phyloP scores from a whole-genome alignment of 805 yeast genomes.

The Diddensiella transvaalensis region DNA sequence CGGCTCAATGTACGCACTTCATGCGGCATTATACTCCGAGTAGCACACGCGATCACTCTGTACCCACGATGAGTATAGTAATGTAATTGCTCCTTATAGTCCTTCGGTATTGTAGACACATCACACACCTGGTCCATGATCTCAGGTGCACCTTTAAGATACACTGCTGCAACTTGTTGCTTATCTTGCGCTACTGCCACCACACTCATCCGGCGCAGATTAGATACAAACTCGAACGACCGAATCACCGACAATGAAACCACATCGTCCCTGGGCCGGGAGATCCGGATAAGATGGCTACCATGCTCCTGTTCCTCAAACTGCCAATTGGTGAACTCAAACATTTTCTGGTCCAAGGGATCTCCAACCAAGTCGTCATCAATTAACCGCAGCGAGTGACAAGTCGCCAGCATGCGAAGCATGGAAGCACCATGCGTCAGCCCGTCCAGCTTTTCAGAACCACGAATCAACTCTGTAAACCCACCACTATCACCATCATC shows the following conservation, averaged over 20 bases:
- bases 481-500: constrained; percentile 8
- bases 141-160: constrained; percentile 97
- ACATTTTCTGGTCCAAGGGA: constrained; percentile 91
- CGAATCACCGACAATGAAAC: constrained; percentile 43
- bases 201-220: constrained; percentile 87
- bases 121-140: constrained; percentile 76
- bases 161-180: constrained; percentile 38
- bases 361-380: constrained; percentile 86
- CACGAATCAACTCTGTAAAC: constrained; percentile 20
- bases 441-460: constrained; percentile 10
- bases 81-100: constrained; percentile 70
- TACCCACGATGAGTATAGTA: constrained; percentile 90
- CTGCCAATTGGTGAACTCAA: constrained; percentile 78
- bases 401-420: constrained; percentile 59
- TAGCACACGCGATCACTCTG: constrained; percentile 93
- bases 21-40: constrained; percentile 44
- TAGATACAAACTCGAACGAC: constrained; percentile 78
- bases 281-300: constrained; percentile 12
- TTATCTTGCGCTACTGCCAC: constrained; percentile 48
- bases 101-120: constrained; percentile 64
- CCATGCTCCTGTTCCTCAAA: constrained; percentile 58
- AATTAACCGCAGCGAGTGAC: constrained; percentile 81
- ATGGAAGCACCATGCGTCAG: constrained; percentile 24
- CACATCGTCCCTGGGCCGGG: constrained; percentile 18
- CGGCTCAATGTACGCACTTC: constrained; percentile 43